Conservation (phyloP, 768 basidiomycete species). For the Leccinum incarnatum region DNA sequence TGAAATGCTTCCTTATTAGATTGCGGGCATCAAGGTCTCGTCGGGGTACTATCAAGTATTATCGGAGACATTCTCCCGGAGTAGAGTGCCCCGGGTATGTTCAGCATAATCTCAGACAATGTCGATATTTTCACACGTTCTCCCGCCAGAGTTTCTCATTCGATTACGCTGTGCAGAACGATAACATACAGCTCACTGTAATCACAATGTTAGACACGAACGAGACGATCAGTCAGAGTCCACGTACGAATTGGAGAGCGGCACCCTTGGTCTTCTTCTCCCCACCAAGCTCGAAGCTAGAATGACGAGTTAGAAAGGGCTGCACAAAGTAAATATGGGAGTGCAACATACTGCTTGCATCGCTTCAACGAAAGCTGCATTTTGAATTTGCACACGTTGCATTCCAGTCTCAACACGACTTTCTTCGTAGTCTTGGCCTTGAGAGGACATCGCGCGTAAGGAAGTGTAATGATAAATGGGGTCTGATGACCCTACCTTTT, state of each 20-base stretch:
- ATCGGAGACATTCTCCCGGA: no score
- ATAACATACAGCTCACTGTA: conserved; percentile 21
- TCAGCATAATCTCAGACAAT: no score
- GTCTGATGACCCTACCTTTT: conserved; percentile 58
- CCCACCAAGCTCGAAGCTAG: conserved; percentile 97
- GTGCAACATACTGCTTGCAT: conserved; percentile 89
- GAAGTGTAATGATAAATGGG: neutral
- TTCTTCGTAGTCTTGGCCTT: conserved; percentile 99
- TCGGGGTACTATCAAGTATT: no score
- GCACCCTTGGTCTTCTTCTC: conserved; percentile 99
- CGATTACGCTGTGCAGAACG: neutral
- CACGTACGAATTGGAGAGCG: conserved; percentile 87
- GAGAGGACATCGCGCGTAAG: neutral
- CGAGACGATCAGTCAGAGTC: neutral
- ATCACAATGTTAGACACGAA: conserved; percentile 3
- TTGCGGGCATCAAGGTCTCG: no score
- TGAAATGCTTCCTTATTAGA: no score
- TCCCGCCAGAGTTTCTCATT: no score
- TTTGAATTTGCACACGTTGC: conserved; percentile 98
- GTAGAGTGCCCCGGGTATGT: no score
- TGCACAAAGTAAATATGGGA: neutral
- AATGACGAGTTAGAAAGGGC: neutral
- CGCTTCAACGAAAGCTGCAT: conserved; percentile 95
- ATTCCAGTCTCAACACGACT: conserved; percentile 96
- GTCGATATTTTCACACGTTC: no score